These are phyloP conservation scores for Colletotrichum truncatum DNA, from an alignment of 2,329 filamentous ascomycete species.

Conservation along the genomic window DNA sequence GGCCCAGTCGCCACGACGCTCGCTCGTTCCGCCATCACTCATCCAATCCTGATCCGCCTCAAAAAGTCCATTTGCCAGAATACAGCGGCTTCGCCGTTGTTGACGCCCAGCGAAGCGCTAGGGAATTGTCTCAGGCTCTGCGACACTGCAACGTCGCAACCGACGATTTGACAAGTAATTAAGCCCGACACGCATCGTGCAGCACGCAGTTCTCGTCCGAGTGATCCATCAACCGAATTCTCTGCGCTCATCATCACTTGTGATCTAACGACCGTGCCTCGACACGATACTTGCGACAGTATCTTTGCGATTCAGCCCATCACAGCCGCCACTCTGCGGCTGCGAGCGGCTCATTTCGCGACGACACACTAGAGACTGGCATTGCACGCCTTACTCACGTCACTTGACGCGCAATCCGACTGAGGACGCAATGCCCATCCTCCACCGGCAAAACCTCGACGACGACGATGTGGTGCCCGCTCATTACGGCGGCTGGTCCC, in stretches of 20 bases:
- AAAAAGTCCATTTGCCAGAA: not conserved
- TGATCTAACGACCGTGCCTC: not conserved
- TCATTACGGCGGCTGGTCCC: constrained; percentile 44
- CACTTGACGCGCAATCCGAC: not conserved
- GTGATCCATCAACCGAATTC: not conserved
- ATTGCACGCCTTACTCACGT: not conserved
- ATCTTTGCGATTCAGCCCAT: constrained; percentile 1
- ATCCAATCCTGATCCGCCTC: not conserved
- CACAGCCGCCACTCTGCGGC: not conserved
- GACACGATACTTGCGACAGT: constrained; percentile 2
- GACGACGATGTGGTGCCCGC: constrained; percentile 43
- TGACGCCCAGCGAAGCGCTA: not conserved
- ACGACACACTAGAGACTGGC: not conserved
- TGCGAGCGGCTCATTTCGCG: not conserved
- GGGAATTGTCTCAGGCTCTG: constrained; percentile 7
- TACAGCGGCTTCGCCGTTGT: not conserved
- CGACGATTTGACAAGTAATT: not conserved
- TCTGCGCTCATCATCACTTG: not conserved
- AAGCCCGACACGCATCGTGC: not conserved
- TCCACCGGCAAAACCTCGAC: constrained; percentile 22
- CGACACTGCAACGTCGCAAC: constrained; percentile 16
- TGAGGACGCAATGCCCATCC: constrained; percentile 12
- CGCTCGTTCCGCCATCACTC: not conserved
- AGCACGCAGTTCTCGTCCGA: not conserved
- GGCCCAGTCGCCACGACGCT: not conserved